A percentile compares a stretch with the other conserved stretches of the same genome.
These are phyloP conservation scores for Fraxinus americana DNA, from an alignment of 257 asterid genomes.

Conservation along the genomic window DNA sequence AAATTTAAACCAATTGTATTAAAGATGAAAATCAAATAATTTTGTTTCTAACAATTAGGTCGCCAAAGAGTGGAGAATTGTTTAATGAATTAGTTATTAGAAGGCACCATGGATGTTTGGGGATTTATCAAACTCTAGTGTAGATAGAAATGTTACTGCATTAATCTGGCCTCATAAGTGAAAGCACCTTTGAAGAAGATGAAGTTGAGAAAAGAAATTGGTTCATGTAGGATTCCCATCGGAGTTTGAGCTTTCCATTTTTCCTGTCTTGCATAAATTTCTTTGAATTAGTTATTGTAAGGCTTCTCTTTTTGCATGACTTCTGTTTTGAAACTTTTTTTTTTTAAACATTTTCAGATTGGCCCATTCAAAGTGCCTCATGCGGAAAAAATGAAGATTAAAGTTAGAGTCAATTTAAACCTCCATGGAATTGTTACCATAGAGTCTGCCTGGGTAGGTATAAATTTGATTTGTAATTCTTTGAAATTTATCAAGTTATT, in stretches of 20 bases:
- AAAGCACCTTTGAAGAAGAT: not conserved
- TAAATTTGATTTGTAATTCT: constrained; percentile 16
- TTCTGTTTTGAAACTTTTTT: not conserved
- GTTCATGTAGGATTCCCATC: not conserved
- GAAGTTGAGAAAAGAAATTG: not conserved
- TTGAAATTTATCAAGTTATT: constrained; percentile 13
- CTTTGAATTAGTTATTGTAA: not conserved
- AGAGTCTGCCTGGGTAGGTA: constrained; percentile 78
- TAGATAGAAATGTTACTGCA: not conserved
- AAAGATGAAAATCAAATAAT: not conserved
- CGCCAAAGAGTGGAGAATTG: not conserved
- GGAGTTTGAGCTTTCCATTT: constrained; percentile 20
- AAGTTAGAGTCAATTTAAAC: constrained; percentile 72
- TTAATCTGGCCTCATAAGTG: not conserved
- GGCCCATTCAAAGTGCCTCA: constrained; percentile 75
- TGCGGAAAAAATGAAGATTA: constrained; percentile 56
- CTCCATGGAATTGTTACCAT: constrained; percentile 77
- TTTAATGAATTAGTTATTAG: not conserved
- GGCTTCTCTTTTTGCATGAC: not conserved
- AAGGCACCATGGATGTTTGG: not conserved
- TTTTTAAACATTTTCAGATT: constrained; percentile 45
- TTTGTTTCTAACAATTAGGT: not conserved
- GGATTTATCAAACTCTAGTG: not conserved
- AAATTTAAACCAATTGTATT: not conserved
- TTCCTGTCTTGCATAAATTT: constrained; percentile 12